Evolutionary conservation across 2,329 filamentous ascomycete genomes (phyloP).

Genomic region (Colletotrichum melonis): DNA sequence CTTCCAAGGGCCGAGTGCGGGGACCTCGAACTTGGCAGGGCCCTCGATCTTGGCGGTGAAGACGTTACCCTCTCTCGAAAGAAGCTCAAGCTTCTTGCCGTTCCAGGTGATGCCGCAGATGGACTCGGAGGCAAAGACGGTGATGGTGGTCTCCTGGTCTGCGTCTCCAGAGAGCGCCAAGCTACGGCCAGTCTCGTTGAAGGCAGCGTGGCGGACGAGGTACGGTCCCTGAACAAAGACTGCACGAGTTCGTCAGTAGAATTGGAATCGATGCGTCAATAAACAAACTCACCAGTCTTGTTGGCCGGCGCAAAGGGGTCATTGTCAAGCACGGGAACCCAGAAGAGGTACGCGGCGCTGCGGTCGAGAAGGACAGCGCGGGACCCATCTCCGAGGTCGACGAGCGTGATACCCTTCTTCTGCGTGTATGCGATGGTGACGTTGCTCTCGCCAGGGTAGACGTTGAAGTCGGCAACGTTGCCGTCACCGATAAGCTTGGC

Average conservation of each 20-base stretch:
- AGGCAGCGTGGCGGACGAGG: slow-evolving; percentile 58
- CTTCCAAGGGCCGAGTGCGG: slow-evolving; percentile 57
- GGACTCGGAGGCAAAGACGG: slow-evolving; percentile 59
- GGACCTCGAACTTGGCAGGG: slow-evolving; percentile 48
- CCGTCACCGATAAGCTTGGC: slow-evolving; percentile 47
- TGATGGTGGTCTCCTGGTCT: slow-evolving; percentile 52
- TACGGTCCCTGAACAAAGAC: slow-evolving; percentile 65
- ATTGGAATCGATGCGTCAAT: not conserved
- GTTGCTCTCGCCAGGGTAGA: slow-evolving; percentile 51
- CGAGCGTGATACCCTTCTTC: slow-evolving; percentile 56
- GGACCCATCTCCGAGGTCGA: slow-evolving; percentile 59
- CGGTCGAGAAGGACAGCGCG: slow-evolving; percentile 65
- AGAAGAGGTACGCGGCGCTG: slow-evolving; percentile 65
- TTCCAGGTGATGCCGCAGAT: slow-evolving; percentile 64
- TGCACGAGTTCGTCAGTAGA: slow-evolving; percentile 36
- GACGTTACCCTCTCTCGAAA: slow-evolving; percentile 41
- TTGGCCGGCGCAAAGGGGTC: slow-evolving; percentile 57
- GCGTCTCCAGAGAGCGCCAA: slow-evolving; percentile 59
- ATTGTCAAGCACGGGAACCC: slow-evolving; percentile 61
- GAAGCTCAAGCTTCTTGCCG: slow-evolving; percentile 49
- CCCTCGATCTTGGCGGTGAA: slow-evolving; percentile 43
- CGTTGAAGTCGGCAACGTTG: slow-evolving; percentile 52
- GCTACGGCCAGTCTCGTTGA: slow-evolving; percentile 46
- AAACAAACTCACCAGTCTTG: slow-evolving; percentile 53
- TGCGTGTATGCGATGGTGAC: slow-evolving; percentile 62